Conservation (phyloP, 2,329 filamentous ascomycete species). For the Metarhizium sp. region DNA sequence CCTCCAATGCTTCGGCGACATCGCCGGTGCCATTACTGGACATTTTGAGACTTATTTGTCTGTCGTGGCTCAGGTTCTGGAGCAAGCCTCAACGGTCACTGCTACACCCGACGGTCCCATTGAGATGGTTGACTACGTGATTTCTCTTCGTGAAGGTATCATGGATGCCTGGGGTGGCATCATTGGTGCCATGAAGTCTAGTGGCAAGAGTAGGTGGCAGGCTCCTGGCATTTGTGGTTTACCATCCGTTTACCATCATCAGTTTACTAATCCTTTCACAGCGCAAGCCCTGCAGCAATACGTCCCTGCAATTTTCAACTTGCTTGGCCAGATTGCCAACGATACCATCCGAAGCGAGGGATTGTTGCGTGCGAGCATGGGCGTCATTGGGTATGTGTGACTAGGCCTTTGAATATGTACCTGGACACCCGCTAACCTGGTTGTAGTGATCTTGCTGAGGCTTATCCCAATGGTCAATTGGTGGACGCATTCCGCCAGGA, state of each 20-base stretch:
- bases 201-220: conserved; percentile 61
- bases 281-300: conserved; percentile 65
- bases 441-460: conserved; percentile 78
- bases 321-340: conserved; percentile 69
- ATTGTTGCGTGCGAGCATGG: conserved; percentile 89
- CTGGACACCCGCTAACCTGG: conserved; percentile 8
- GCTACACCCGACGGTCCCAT: conserved; percentile 72
- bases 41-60: conserved; percentile 89
- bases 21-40: conserved; percentile 85
- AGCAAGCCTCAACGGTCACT: conserved; percentile 81
- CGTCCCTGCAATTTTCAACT: conserved; percentile 76
- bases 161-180: conserved; percentile 99
- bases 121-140: conserved; percentile 95
- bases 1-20: conserved; percentile 94
- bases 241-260: background rate
- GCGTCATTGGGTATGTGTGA: conserved; percentile 76
- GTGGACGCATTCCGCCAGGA: conserved; percentile 78
- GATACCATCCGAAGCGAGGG: conserved; percentile 87
- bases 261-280: conserved; percentile 28
- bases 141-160: conserved; percentile 90
- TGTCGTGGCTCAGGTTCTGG: conserved; percentile 86
- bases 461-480: conserved; percentile 86
- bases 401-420: background rate
- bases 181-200: conserved; percentile 84
- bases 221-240: background rate